These are phyloP conservation scores for Lactifluus subvellereus DNA, from an alignment of 768 basidiomycete species.

Conservation along the genomic window DNA sequence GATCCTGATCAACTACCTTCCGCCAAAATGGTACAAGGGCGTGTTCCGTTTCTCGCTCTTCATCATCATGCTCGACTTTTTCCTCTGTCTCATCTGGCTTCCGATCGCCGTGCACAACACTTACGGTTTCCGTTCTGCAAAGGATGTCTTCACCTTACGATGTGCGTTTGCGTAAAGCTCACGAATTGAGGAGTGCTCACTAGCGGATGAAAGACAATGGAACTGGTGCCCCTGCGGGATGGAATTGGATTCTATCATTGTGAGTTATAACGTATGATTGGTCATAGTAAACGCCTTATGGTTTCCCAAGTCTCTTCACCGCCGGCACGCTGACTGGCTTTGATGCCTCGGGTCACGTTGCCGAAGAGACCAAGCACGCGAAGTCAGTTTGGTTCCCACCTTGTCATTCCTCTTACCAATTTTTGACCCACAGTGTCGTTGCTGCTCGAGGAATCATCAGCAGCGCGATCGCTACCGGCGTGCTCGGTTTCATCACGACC, in stretches of 20 bases:
- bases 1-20: constrained; percentile 81
- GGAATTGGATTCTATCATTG: constrained; percentile 93
- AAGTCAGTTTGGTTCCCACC: constrained; percentile 33
- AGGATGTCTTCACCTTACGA: constrained; percentile 77
- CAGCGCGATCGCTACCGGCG: constrained; percentile 71
- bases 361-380: constrained; percentile 85
- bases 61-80: constrained; percentile 80
- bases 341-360: constrained; percentile 83
- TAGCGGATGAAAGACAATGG: constrained; percentile 64
- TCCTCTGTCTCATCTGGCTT: constrained; percentile 86
- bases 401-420: not conserved
- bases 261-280: constrained; percentile 31
- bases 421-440: constrained; percentile 43
- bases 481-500: constrained; percentile 71
- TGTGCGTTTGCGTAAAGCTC: constrained; percentile 41
- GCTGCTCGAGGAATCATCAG: constrained; percentile 80
- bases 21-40: constrained; percentile 63
- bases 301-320: constrained; percentile 62
- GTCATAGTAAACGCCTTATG: not conserved
- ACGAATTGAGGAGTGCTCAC: not conserved
- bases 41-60: constrained; percentile 73
- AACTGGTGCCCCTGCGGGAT: constrained; percentile 77
- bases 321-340: constrained; percentile 88
- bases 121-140: constrained; percentile 81
- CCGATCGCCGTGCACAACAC: constrained; percentile 86